phyloP scores from a whole-genome alignment of 2,329 filamentous ascomycete genomes.

The Tolypocladium pustulatum region DNA sequence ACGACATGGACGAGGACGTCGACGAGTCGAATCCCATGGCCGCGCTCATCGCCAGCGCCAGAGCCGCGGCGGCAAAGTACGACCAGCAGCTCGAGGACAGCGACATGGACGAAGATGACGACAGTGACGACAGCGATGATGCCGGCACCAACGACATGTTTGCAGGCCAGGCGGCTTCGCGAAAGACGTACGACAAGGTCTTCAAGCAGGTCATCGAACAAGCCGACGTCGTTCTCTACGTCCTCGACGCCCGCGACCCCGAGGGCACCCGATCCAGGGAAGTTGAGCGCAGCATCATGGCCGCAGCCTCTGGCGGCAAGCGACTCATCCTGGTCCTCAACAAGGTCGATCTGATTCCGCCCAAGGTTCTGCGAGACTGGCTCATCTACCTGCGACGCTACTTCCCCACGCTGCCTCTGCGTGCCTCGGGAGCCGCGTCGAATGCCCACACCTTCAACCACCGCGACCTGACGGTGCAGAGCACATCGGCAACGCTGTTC shows the following conservation, averaged over 20 bases:
- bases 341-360: constrained; percentile 88
- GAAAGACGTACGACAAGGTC: constrained; percentile 86
- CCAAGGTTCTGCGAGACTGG: constrained; percentile 74
- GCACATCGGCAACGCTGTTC: constrained; percentile 76
- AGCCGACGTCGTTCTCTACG: constrained; percentile 85
- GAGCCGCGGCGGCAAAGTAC: constrained; percentile 66
- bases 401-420: constrained; percentile 84
- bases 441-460: constrained; percentile 91
- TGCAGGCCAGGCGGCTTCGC: constrained; percentile 51
- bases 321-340: constrained; percentile 85
- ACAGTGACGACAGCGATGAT: constrained; percentile 34
- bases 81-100: constrained; percentile 53
- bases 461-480: constrained; percentile 77
- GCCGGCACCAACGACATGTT: constrained; percentile 44
- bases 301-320: constrained; percentile 74
- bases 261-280: constrained; percentile 84
- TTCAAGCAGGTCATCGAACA: constrained; percentile 89
- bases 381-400: constrained; percentile 73
- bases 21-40: constrained; percentile 81
- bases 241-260: constrained; percentile 84
- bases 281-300: constrained; percentile 84
- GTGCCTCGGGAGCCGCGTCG: constrained; percentile 69
- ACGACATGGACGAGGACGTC: constrained; percentile 43
- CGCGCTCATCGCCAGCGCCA: constrained; percentile 76
- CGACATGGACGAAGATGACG: constrained; percentile 40